phyloP scores from a whole-genome alignment of 164 flowering plant genomes.

The Chloranthus sessilifolius region DNA sequence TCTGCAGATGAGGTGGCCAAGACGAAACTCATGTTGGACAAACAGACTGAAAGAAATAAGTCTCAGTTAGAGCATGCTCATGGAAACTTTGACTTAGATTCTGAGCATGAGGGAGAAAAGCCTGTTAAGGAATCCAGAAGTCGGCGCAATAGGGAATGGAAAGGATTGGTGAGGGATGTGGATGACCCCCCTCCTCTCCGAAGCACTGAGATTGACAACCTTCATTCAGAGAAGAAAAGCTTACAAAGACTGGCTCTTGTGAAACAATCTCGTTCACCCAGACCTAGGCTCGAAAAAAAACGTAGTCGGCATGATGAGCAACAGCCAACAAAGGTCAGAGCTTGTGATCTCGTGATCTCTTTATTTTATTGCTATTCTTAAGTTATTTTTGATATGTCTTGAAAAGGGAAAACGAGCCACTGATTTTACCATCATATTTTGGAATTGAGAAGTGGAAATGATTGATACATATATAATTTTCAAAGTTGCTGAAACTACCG shows the following conservation, averaged over 20 bases:
- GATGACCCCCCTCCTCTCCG: conserved; percentile 54
- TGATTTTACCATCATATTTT: too few relatives aligned
- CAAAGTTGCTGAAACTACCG: too few relatives aligned
- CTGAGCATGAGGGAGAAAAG: conserved; percentile 40
- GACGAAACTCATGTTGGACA: conserved; percentile 20
- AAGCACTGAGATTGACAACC: conserved; percentile 35
- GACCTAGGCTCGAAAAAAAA: conserved; percentile 32
- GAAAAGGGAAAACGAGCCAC: background rate
- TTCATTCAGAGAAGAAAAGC: conserved; percentile 29
- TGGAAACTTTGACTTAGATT: conserved; percentile 21
- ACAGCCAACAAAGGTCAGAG: conserved; percentile 36
- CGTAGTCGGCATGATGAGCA: conserved; percentile 46
- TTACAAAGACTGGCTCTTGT: conserved; percentile 21
- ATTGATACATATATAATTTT: too few relatives aligned
- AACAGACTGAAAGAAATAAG: conserved; percentile 16
- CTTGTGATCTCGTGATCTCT: too few relatives aligned
- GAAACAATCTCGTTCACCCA: conserved; percentile 46
- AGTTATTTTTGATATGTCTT: background rate
- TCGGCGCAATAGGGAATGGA: conserved; percentile 59
- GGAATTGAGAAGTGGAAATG: too few relatives aligned
- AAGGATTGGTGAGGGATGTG: conserved; percentile 45
- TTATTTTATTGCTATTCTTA: too few relatives aligned
- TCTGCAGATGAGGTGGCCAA: conserved; percentile 27
- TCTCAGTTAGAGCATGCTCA: conserved; percentile 7
- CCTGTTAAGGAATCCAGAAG: conserved; percentile 30